A percentile compares a stretch with the other conserved stretches of the same genome.
These are phyloP conservation scores for Aspergillus terreus DNA, from an alignment of 2,329 filamentous ascomycete species.

Conservation along the genomic window DNA sequence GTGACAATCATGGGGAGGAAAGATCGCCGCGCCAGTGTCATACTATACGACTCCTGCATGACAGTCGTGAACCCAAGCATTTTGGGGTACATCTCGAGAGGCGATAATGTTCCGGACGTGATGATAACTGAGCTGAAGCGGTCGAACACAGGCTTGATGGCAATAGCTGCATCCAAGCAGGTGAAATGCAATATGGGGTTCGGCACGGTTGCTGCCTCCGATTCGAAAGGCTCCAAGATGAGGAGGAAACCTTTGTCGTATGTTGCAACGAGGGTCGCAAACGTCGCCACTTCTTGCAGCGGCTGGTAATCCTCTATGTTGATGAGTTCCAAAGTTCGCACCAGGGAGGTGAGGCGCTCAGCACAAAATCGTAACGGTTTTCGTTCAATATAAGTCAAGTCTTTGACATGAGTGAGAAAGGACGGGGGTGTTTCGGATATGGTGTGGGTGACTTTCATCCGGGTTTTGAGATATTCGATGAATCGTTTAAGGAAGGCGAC, in stretches of 20 bases:
- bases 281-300: slow-evolving; percentile 94
- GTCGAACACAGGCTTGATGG: slow-evolving; percentile 96
- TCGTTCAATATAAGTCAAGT: slow-evolving; percentile 95
- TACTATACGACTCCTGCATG: slow-evolving; percentile 93
- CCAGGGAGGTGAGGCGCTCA: slow-evolving; percentile 87
- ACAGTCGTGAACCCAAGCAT: slow-evolving; percentile 94
- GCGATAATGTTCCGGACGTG: slow-evolving; percentile 94
- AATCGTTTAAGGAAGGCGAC: slow-evolving; percentile 92
- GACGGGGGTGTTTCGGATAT: slow-evolving; percentile 96
- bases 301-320: slow-evolving; percentile 98
- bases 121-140: slow-evolving; percentile 98
- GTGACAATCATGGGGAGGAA: slow-evolving; percentile 98
- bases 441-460: slow-evolving; percentile 97
- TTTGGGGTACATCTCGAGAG: slow-evolving; percentile 97
- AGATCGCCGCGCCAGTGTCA: slow-evolving; percentile 91
- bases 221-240: slow-evolving; percentile 96
- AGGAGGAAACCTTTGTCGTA: slow-evolving; percentile 96
- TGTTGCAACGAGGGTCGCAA: slow-evolving; percentile 91
- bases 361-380: slow-evolving; percentile 92
- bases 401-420: slow-evolving; percentile 86
- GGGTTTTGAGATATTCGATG: slow-evolving; percentile 94
- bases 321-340: slow-evolving; percentile 89
- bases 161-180: slow-evolving; percentile 93
- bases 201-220: slow-evolving; percentile 88
- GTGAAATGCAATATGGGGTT: slow-evolving; percentile 98